Conservation (phyloP, 352 stramenopile genomes). For the Pythium pyrilobum region DNA sequence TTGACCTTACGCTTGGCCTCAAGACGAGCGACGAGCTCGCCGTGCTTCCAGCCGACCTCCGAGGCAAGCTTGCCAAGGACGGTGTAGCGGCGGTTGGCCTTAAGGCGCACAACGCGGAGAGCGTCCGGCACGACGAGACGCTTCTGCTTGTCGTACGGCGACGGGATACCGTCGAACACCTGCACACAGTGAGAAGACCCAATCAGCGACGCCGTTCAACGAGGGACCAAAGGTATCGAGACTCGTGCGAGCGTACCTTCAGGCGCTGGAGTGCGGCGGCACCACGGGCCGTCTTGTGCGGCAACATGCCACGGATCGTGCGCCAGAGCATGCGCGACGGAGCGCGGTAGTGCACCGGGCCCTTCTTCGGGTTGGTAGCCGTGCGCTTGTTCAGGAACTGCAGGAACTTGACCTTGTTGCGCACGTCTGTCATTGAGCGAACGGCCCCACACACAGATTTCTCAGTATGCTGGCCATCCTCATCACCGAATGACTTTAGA, state of each 20-base stretch:
- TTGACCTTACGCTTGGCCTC: conserved; percentile 94
- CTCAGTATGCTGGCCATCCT: conserved; percentile 13
- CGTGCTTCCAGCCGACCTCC: conserved; percentile 97
- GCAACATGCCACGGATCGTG: conserved; percentile 97
- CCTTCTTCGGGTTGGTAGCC: conserved; percentile 97
- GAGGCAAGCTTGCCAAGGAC: conserved; percentile 93
- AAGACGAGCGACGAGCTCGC: conserved; percentile 91
- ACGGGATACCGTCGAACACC: conserved; percentile 98
- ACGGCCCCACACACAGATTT: conserved; percentile 2
- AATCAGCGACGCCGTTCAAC: too few species aligned
- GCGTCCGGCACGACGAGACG: conserved; percentile 97
- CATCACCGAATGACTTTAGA: conserved; percentile 2
- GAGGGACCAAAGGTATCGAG: too few species aligned
- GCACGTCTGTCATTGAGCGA: conserved; percentile 71
- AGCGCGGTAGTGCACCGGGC: conserved; percentile 97
- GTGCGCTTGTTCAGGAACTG: conserved; percentile 98
- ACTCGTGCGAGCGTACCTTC: conserved; percentile 68
- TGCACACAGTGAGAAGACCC: conserved; percentile 18
- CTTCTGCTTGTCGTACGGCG: conserved; percentile 99
- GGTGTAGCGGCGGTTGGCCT: conserved; percentile 93
- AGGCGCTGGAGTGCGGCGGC: conserved; percentile 94
- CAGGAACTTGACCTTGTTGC: conserved; percentile 98
- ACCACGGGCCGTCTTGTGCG: conserved; percentile 98
- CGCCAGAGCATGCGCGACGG: conserved; percentile 93
- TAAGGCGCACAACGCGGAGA: conserved; percentile 92